A percentile compares a stretch with the other conserved stretches of the same genome.
Conservation (phyloP, 768 basidiomycete genomes). For the Tulasnella sp. region DNA sequence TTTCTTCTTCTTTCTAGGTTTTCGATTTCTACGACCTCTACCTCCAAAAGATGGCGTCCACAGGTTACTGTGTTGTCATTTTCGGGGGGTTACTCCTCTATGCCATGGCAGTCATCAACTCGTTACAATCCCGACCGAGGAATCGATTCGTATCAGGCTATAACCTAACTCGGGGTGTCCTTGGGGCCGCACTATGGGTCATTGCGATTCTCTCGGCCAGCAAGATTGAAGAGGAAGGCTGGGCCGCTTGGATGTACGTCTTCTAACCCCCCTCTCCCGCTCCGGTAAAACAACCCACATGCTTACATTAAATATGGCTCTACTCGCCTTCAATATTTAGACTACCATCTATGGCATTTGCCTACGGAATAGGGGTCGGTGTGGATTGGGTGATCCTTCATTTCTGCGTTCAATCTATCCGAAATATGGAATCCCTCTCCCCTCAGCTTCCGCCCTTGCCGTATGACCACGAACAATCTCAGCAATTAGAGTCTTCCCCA, state of each 20-base stretch:
- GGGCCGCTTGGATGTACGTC: not conserved
- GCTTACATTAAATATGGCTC: not conserved
- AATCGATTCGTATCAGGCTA: not conserved
- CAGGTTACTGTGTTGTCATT: not conserved
- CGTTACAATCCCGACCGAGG: not conserved
- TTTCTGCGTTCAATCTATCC: not conserved
- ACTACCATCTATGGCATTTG: not conserved
- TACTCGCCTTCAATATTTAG: not conserved
- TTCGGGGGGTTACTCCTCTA: not conserved
- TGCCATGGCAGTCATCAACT: not conserved
- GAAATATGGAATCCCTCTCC: not conserved
- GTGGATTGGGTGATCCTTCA: not conserved
- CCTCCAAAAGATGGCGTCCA: not conserved
- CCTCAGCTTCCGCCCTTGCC: not conserved
- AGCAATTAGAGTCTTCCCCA: not conserved
- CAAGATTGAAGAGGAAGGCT: too few relatives aligned
- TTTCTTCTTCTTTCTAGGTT: not conserved
- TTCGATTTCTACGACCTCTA: not conserved
- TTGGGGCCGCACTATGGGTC: not conserved
- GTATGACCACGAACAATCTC: not conserved
- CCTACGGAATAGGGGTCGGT: not conserved
- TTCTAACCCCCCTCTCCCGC: not conserved
- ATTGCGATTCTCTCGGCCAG: too few relatives aligned
- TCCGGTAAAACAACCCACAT: not conserved
- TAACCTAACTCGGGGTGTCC: not conserved